These are phyloP conservation scores for Lichtheimia ramosa DNA, from an alignment of 371 early-diverging fungal genomes.

Conservation along the genomic window DNA sequence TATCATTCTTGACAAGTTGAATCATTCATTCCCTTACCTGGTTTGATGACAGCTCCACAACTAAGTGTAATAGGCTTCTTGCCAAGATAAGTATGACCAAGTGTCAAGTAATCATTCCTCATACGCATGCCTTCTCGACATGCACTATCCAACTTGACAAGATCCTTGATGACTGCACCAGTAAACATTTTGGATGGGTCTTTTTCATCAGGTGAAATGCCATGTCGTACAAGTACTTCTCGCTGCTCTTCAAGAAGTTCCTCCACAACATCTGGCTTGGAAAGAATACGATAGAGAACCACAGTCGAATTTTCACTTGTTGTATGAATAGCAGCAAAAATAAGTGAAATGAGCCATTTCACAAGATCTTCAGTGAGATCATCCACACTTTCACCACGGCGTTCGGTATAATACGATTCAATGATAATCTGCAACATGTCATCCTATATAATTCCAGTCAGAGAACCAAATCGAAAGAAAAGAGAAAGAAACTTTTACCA, in stretches of 20 bases:
- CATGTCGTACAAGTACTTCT: slow-evolving; percentile 23
- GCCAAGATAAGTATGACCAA: slow-evolving; percentile 34
- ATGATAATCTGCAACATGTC: slow-evolving; percentile 21
- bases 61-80: slow-evolving; percentile 27
- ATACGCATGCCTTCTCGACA: slow-evolving; percentile 44
- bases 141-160: slow-evolving; percentile 50
- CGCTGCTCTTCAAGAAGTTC: slow-evolving; percentile 45
- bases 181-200: slow-evolving; percentile 23
- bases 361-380: not conserved
- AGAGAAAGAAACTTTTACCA: not conserved
- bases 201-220: slow-evolving; percentile 6
- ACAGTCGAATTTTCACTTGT: slow-evolving; percentile 36
- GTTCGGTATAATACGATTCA: slow-evolving; percentile 1
- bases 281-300: slow-evolving; percentile 41
- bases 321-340: slow-evolving; percentile 45
- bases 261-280: slow-evolving; percentile 38
- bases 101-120: slow-evolving; percentile 17
- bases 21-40: slow-evolving; percentile 20
- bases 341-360: slow-evolving; percentile 22
- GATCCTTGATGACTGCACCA: slow-evolving; percentile 27
- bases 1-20: not conserved
- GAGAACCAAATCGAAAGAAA: not conserved
- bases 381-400: not conserved
- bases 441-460: not conserved
- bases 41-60: slow-evolving; percentile 38